Conservation (phyloP, 805 yeast genomes). For the Metschnikowia borealis region DNA sequence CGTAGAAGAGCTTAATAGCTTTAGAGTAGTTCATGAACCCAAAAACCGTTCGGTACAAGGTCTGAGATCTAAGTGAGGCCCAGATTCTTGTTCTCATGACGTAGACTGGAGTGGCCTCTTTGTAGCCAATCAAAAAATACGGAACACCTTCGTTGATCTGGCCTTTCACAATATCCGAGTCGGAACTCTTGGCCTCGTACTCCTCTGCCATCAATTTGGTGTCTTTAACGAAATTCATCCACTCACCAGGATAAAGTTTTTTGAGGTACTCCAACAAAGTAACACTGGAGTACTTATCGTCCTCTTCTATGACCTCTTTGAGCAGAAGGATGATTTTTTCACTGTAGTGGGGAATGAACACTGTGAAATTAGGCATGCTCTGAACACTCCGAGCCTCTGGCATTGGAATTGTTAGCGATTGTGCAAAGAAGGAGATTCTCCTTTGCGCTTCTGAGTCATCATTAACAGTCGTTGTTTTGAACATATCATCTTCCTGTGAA, state of each 20-base stretch:
- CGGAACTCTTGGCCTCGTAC: conserved; percentile 24
- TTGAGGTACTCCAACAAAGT: conserved; percentile 91
- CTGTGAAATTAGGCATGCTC: conserved; percentile 31
- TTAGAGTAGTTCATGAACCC: conserved; percentile 98
- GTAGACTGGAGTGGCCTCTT: conserved; percentile 95
- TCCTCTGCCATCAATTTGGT: conserved; percentile 94
- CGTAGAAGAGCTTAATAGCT: conserved; percentile 87
- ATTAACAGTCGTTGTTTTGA: conserved; percentile 54
- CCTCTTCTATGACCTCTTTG: conserved; percentile 95
- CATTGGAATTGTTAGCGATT: conserved; percentile 81
- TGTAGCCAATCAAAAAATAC: conserved; percentile 94
- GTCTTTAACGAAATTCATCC: conserved; percentile 97
- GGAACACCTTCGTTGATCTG: conserved; percentile 38
- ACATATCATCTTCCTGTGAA: conserved; percentile 74
- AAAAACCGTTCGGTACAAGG: conserved; percentile 92
- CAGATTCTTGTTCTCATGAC: conserved; percentile 94
- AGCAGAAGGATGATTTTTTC: conserved; percentile 92
- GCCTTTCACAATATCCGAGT: neutral
- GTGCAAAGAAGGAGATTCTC: conserved; percentile 84
- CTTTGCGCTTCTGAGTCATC: conserved; percentile 74
- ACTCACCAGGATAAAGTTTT: conserved; percentile 92
- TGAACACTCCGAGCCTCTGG: conserved; percentile 50
- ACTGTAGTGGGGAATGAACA: conserved; percentile 91
- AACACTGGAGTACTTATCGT: conserved; percentile 92
- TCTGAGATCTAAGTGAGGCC: conserved; percentile 97